phyloP scores from a whole-genome alignment of 2,329 filamentous ascomycete species.

The Apiospora koreana region DNA sequence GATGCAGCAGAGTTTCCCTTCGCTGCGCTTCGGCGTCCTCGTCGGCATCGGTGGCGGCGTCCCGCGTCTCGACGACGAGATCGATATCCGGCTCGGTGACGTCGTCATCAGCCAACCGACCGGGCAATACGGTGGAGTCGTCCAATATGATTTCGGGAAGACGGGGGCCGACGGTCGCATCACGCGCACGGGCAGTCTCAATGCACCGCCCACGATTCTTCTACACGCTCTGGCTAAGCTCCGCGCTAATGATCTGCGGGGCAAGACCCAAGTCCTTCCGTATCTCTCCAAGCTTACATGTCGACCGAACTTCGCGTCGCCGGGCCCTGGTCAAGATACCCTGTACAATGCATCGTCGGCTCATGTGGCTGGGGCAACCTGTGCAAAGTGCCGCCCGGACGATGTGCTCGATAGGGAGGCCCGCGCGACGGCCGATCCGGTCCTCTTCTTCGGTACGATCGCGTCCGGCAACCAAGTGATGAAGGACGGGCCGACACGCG shows the following conservation, averaged over 20 bases:
- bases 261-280: not conserved
- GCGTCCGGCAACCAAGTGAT: constrained; percentile 22
- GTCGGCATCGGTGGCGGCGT: not conserved
- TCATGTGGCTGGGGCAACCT: not conserved
- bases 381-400: not conserved
- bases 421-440: not conserved
- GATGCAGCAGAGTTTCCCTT: constrained; percentile 21
- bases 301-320: not conserved
- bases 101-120: not conserved
- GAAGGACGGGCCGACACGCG: constrained; percentile 16
- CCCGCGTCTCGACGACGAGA: not conserved
- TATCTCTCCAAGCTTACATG: not conserved
- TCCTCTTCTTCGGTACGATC: constrained; percentile 12
- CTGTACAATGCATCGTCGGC: not conserved
- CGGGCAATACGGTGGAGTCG: not conserved
- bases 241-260: not conserved
- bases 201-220: not conserved
- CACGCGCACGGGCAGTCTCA: constrained; percentile 14
- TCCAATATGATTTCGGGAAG: constrained; percentile 12
- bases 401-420: not conserved
- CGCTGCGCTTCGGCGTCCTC: not conserved
- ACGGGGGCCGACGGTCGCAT: constrained; percentile 20
- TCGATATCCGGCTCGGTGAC: not conserved
- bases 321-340: not conserved
- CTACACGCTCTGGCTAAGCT: not conserved